Percentiles rank a stretch among this genome's conserved stretches.
Evolutionary conservation across 176 grass and related monocot species (phyloP).

Genomic region (Chloris gayana): DNA sequence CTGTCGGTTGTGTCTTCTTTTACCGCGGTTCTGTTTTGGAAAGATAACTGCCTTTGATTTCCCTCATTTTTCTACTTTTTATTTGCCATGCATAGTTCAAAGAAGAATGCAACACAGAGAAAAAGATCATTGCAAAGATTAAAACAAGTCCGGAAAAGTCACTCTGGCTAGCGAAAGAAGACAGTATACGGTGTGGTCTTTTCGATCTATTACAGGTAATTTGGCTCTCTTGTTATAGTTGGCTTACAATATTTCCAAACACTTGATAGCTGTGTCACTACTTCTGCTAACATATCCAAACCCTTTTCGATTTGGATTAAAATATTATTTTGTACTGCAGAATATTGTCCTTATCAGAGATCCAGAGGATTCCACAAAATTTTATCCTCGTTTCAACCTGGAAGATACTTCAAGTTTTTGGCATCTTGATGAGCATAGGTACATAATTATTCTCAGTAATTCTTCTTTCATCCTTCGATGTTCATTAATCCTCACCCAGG

Average conservation of each 20-base stretch:
- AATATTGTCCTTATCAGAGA: slow-evolving; percentile 97
- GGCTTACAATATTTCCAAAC: slow-evolving; percentile 4
- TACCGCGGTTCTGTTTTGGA: not conserved
- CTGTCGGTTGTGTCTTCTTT: slow-evolving; percentile 8
- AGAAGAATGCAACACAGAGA: slow-evolving; percentile 97
- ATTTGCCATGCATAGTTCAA: slow-evolving; percentile 72
- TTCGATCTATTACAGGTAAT: slow-evolving; percentile 92
- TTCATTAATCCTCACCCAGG: too few relatives aligned
- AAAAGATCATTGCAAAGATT: slow-evolving; percentile 87
- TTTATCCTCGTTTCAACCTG: slow-evolving; percentile 96
- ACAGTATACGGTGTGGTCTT: slow-evolving; percentile 62
- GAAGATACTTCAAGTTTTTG: slow-evolving; percentile 91
- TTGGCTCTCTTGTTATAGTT: slow-evolving; percentile 13
- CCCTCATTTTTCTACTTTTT: not conserved
- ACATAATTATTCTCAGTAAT: slow-evolving; percentile 18
- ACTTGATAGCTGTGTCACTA: slow-evolving; percentile 8
- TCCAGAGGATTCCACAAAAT: slow-evolving; percentile 81
- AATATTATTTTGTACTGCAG: slow-evolving; percentile 49
- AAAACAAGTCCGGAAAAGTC: slow-evolving; percentile 80
- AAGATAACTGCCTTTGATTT: slow-evolving; percentile 17
- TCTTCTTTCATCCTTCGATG: slow-evolving; percentile 17
- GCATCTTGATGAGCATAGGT: slow-evolving; percentile 96
- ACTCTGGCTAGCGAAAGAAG: slow-evolving; percentile 89
- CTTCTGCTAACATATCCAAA: not conserved
- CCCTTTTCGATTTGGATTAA: not conserved